These are phyloP conservation scores for Lizonia empirigonia DNA, from an alignment of 2,329 filamentous ascomycete genomes.

Conservation along the genomic window DNA sequence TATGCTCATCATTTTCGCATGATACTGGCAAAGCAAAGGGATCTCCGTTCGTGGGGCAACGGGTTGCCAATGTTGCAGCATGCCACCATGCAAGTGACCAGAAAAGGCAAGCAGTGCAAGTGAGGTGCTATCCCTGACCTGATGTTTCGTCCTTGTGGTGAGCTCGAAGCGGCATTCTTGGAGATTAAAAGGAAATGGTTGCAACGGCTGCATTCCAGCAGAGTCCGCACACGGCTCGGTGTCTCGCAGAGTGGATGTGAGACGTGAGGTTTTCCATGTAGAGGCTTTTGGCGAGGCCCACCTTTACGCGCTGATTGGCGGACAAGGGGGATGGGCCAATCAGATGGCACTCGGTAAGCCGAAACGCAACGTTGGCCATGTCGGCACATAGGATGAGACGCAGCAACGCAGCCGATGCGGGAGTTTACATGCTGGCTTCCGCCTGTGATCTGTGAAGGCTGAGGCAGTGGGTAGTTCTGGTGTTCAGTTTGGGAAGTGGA, in stretches of 20 bases:
- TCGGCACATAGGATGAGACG: slow-evolving; percentile 3
- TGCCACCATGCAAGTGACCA: slow-evolving; percentile 10
- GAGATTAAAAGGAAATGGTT: neutral
- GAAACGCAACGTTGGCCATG: slow-evolving; percentile 10
- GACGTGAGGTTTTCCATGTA: neutral
- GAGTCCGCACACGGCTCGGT: slow-evolving; percentile 3
- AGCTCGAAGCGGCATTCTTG: neutral
- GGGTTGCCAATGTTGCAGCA: slow-evolving; percentile 2
- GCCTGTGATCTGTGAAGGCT: slow-evolving; percentile 8
- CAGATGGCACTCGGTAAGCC: slow-evolving; percentile 2
- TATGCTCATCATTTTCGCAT: slow-evolving; percentile 17
- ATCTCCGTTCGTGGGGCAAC: slow-evolving; percentile 3
- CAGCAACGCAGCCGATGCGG: slow-evolving; percentile 4
- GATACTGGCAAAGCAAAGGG: slow-evolving; percentile 9
- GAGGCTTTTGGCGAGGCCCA: slow-evolving; percentile 1
- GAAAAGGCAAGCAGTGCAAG: slow-evolving; percentile 3
- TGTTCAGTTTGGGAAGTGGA: slow-evolving; percentile 2
- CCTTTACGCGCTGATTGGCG: slow-evolving; percentile 1
- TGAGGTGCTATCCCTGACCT: slow-evolving; percentile 1
- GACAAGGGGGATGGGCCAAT: neutral
- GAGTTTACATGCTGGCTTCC: neutral
- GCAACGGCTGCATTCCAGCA: slow-evolving; percentile 2
- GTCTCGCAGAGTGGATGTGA: slow-evolving; percentile 9
- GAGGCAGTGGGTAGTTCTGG: slow-evolving; percentile 1
- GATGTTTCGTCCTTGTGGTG: neutral